phyloP scores from a whole-genome alignment of 148 eudicot genomes.

The Nepenthes mirabilis region DNA sequence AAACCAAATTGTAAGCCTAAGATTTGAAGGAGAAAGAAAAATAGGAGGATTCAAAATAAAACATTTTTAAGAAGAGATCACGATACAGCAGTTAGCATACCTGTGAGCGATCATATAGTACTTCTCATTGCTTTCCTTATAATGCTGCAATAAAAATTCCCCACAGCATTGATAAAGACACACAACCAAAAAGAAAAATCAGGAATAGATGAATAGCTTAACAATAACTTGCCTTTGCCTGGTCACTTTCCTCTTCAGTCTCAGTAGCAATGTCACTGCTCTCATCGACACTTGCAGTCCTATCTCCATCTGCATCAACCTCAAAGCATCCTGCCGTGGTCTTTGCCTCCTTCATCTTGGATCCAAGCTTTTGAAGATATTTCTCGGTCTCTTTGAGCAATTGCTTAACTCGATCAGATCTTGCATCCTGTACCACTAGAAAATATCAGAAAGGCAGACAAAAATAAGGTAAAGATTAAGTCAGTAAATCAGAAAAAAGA shows the following conservation, averaged over 20 bases:
- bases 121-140: constrained; percentile 96
- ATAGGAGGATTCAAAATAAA: neutral
- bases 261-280: constrained; percentile 39
- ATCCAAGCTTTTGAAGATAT: constrained; percentile 86
- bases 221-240: constrained; percentile 66
- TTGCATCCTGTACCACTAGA: constrained; percentile 55
- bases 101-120: constrained; percentile 97
- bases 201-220: too few relatives aligned
- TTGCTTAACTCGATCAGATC: constrained; percentile 91
- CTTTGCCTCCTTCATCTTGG: constrained; percentile 80
- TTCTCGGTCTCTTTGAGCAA: constrained; percentile 93
- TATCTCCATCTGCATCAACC: constrained; percentile 55
- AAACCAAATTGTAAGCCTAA: too few relatives aligned
- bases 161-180: constrained; percentile 3
- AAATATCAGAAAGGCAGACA: neutral
- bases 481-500: neutral
- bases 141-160: constrained; percentile 55
- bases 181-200: neutral
- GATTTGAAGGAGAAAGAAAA: too few relatives aligned
- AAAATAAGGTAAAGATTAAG: neutral
- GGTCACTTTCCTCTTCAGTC: constrained; percentile 81
- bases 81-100: constrained; percentile 15
- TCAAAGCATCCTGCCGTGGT: constrained; percentile 32
- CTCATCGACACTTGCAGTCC: constrained; percentile 30
- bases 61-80: neutral